Evolutionary conservation across 768 basidiomycete genomes (phyloP).

Genomic region (Boletus edulis): DNA sequence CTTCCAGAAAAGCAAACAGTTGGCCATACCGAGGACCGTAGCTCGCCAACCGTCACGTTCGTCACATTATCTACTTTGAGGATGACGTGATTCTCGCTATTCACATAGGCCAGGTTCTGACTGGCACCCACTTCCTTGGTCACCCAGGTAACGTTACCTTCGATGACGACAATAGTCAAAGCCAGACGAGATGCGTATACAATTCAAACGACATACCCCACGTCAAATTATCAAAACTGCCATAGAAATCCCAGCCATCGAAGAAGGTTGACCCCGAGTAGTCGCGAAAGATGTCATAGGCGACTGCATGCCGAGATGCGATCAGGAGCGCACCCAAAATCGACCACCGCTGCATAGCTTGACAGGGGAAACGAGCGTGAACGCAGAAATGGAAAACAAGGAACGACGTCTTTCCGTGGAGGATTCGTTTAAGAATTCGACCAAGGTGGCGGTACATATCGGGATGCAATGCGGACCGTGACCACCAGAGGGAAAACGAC

Average conservation of each 20-base stretch:
- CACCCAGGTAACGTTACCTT: slow-evolving; percentile 66
- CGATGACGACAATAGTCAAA: background rate
- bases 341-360: slow-evolving; percentile 12
- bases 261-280: slow-evolving; percentile 54
- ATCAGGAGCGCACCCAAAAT: background rate
- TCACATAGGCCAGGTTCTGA: slow-evolving; percentile 57
- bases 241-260: slow-evolving; percentile 54
- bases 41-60: slow-evolving; percentile 46
- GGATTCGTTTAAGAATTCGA: slow-evolving; percentile 4
- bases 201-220: slow-evolving; percentile 31
- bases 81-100: slow-evolving; percentile 59
- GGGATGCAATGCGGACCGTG: background rate
- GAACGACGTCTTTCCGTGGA: background rate
- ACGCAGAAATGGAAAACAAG: background rate
- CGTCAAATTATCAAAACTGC: slow-evolving; percentile 46
- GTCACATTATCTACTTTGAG: slow-evolving; percentile 73
- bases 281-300: slow-evolving; percentile 40
- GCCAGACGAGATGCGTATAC: background rate
- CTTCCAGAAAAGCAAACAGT: background rate
- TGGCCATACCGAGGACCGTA: slow-evolving; percentile 54
- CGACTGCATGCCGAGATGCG: slow-evolving; percentile 1
- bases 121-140: slow-evolving; percentile 44
- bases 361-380: background rate
- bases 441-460: slow-evolving; percentile 1
- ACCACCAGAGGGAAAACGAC: background rate